Evolutionary conservation across 306 rosid genomes (phyloP), one percentile per base, ranked within the genome.

Genomic region (Erythrophleum fordii): DNA sequence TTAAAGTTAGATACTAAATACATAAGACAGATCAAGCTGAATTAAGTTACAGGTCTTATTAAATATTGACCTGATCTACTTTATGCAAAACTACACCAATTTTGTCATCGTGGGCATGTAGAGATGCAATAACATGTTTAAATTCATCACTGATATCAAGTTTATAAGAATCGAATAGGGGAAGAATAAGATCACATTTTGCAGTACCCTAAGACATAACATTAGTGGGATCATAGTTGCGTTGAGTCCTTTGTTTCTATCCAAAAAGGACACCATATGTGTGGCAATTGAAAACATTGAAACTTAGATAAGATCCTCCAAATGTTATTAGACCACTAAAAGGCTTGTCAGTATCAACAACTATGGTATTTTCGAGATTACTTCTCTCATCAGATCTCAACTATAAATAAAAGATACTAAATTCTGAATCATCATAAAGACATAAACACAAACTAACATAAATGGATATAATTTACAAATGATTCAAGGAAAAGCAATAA

Each of bases 131-230:
- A 18, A 95, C 98, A 16, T 97, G 93, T 79, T 93, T 93, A 62
- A 93, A 95, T 72, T 95, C 99, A 20, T 95, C 99, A 56, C 98
- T 95, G 48, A 95, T 90, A 71, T 95, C 99, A 41, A 95, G 98
- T 72, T 90, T 95, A 78, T 95, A 97, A 12, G 99, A 98, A 84
- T 95, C 97, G 49, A 95, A 95, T 70, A 92, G 73, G 75, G 93
- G 98, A 64, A 95, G 97, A 83, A 95, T 92, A 61, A 95, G 93
- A 83, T 95, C 98, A 44, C 97, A 93, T 88, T 95, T 95, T 69
- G 96, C 93, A 72, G 99, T 98, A 85, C 91, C 92, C 99, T 98
- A 93, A 11, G 99, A 93, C 60, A 92, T 95, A 51, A 93, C 99
- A 82, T 94, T 98, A 55, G 98, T 93, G 87, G 93, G 93, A 85